phyloP scores from a whole-genome alignment of 2,329 filamentous ascomycete species.

The Xylaria sp. region DNA sequence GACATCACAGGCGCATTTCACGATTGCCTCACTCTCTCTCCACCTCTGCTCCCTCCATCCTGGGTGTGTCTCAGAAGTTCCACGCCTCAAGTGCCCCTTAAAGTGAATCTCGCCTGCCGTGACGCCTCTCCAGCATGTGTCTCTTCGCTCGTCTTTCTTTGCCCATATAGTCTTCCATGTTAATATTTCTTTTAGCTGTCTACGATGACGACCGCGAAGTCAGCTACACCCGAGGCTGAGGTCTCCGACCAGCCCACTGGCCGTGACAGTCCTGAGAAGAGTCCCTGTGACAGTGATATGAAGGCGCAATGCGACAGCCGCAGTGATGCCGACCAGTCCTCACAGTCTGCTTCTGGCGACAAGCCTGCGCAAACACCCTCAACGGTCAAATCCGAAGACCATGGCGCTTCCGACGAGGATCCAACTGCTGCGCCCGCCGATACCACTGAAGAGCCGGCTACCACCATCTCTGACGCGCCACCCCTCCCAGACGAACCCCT shows the following conservation, averaged over 20 bases:
- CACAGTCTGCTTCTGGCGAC: neutral
- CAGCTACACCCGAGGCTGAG: constrained; percentile 8
- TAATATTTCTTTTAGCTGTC: constrained; percentile 17
- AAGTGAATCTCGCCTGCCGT: constrained; percentile 3
- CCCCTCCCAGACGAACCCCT: constrained; percentile 47
- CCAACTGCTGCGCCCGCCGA: constrained; percentile 22
- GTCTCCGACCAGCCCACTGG: constrained; percentile 1
- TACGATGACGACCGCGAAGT: constrained; percentile 6
- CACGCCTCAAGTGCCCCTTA: constrained; percentile 16
- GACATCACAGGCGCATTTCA: constrained; percentile 20
- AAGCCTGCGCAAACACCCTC: constrained; percentile 4
- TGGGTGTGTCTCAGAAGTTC: constrained; percentile 26
- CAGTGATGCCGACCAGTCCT: constrained; percentile 9
- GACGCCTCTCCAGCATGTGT: constrained; percentile 21
- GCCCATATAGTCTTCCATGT: constrained; percentile 12
- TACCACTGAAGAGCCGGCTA: neutral
- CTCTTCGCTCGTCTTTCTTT: constrained; percentile 1
- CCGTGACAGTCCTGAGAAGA: neutral
- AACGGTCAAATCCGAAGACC: constrained; percentile 17
- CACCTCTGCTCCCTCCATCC: constrained; percentile 9
- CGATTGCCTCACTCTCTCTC: constrained; percentile 26
- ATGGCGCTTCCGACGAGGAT: constrained; percentile 33
- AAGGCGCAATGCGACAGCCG: neutral
- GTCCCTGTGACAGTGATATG: neutral
- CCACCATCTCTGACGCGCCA: constrained; percentile 37